These are phyloP conservation scores for Fusarium decemcellulare DNA, from an alignment of 2,329 filamentous ascomycete species.

Conservation along the genomic window DNA sequence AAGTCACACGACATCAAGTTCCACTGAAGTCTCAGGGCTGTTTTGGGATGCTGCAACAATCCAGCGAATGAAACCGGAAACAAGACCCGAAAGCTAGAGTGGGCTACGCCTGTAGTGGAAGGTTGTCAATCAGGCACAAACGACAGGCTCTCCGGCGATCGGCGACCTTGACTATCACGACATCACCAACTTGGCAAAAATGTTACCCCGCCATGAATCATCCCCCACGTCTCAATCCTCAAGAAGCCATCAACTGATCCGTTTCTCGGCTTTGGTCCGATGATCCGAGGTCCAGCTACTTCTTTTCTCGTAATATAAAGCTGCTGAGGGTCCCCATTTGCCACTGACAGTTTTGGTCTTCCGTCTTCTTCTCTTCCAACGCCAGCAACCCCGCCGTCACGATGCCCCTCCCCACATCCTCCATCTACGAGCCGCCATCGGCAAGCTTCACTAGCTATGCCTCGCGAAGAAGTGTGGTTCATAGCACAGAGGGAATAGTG, in stretches of 20 bases:
- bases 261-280: slow-evolving; percentile 8
- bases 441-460: slow-evolving; percentile 74
- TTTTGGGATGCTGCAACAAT: neutral
- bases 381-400: neutral
- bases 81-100: too few species aligned
- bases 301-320: slow-evolving; percentile 5
- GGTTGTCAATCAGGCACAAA: neutral
- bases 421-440: slow-evolving; percentile 62
- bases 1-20: neutral
- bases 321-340: neutral
- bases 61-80: too few species aligned
- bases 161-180: slow-evolving; percentile 38
- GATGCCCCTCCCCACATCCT: slow-evolving; percentile 65
- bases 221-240: slow-evolving; percentile 24
- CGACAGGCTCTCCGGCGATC: slow-evolving; percentile 35
- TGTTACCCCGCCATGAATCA: slow-evolving; percentile 35
- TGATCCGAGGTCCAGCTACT: slow-evolving; percentile 20
- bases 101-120: neutral
- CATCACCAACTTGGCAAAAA: slow-evolving; percentile 17
- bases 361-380: neutral
- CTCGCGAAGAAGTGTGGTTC: slow-evolving; percentile 90
- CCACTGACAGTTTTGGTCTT: too few species aligned
- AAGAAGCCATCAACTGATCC: neutral
- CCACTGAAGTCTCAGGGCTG: neutral
- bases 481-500: slow-evolving; percentile 93